Percentiles rank a stretch among this genome's conserved stretches.
Evolutionary conservation across 352 stramenopile species (phyloP).

Genomic region (Aphanomyces cochlioides): DNA sequence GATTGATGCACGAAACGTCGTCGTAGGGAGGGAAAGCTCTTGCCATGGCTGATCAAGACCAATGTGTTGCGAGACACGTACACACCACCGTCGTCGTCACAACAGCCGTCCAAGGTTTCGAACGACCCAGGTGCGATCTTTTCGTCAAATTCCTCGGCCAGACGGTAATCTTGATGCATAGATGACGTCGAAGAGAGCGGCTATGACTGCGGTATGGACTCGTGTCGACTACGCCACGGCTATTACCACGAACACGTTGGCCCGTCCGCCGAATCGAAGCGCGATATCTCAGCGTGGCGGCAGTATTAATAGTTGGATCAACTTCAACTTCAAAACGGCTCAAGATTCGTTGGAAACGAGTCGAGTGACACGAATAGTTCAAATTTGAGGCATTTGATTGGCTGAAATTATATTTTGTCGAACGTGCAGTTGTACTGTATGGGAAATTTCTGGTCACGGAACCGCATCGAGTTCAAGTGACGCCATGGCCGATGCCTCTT

Average conservation of each 20-base stretch:
- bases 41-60: constrained; percentile 25
- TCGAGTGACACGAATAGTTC: too few species aligned
- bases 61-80: constrained; percentile 20
- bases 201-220: constrained; percentile 26
- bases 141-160: not conserved
- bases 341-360: not conserved
- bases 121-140: not conserved
- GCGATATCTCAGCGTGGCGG: constrained; percentile 19
- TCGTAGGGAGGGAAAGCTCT: constrained; percentile 10
- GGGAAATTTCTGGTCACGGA: not conserved
- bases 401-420: too few species aligned
- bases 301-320: constrained; percentile 9
- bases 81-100: not conserved
- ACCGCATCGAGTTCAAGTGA: constrained; percentile 1
- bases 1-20: not conserved
- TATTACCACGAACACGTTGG: constrained; percentile 31
- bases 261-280: constrained; percentile 17
- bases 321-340: constrained; percentile 10
- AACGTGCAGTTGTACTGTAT: too few species aligned
- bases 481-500: not conserved
- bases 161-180: not conserved
- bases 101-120: not conserved
- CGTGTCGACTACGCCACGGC: constrained; percentile 20
- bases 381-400: too few species aligned
- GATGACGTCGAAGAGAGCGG: constrained; percentile 4